These are phyloP conservation scores for Tilletia horrida DNA, from an alignment of 1,284 basidiomycete genomes.

Conservation along the genomic window DNA sequence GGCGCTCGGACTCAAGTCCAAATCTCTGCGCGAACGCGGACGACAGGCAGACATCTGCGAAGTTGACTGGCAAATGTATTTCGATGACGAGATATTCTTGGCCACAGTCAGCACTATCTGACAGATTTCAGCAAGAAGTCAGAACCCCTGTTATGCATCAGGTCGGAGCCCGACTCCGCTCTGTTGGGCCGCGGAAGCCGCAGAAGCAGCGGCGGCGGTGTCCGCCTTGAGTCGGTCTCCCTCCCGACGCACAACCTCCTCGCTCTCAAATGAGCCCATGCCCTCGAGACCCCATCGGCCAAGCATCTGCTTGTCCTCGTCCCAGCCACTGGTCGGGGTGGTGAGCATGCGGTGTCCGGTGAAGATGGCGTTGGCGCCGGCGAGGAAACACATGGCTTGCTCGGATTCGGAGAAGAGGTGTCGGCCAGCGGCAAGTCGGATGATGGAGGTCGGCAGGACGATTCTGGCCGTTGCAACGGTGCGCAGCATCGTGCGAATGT, in stretches of 20 bases:
- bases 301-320: conserved; percentile 89
- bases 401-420: conserved; percentile 85
- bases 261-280: conserved; percentile 68
- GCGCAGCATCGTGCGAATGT: conserved; percentile 77
- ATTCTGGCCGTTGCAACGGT: conserved; percentile 93
- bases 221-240: conserved; percentile 1
- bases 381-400: conserved; percentile 97
- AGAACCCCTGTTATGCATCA: not conserved
- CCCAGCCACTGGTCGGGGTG: conserved; percentile 68
- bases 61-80: too few relatives aligned
- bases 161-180: conserved; percentile 5
- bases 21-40: too few relatives aligned
- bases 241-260: conserved; percentile 12
- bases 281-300: conserved; percentile 84
- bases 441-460: conserved; percentile 83
- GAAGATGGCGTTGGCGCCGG: conserved; percentile 96
- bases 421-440: conserved; percentile 88
- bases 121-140: too few relatives aligned
- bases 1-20: too few relatives aligned
- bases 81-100: too few relatives aligned
- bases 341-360: conserved; percentile 97
- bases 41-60: too few relatives aligned
- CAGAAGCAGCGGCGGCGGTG: not conserved
- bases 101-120: too few relatives aligned
- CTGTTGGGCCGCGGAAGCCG: not conserved